Percentiles rank a stretch among this genome's conserved stretches.
Conservation (phyloP, 352 stramenopile genomes). For the Phytopythium mirpurense region DNA sequence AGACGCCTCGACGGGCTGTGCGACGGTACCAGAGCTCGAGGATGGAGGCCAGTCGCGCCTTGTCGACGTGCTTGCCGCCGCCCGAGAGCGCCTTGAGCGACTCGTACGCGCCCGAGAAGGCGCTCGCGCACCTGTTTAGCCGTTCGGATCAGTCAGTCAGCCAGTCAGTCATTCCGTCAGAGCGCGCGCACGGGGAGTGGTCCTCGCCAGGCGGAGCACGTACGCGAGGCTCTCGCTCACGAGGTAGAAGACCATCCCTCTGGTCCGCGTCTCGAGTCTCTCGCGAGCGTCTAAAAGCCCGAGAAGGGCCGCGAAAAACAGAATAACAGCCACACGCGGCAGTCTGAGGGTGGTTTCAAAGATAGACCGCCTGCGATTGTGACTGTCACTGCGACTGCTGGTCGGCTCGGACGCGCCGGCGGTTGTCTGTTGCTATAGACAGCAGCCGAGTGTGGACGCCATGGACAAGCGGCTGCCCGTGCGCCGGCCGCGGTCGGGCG, state of each 20-base stretch:
- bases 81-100: constrained; percentile 66
- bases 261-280: not conserved
- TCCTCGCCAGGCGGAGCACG: too few species aligned
- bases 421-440: too few species aligned
- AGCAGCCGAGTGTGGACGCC: too few species aligned
- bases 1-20: too few species aligned
- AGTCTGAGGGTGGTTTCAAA: not conserved
- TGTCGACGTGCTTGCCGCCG: constrained; percentile 50
- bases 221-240: constrained; percentile 67
- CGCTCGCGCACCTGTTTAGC: constrained; percentile 34
- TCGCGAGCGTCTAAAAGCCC: too few species aligned
- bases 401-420: not conserved
- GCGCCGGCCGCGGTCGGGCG: not conserved
- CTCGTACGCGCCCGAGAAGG: constrained; percentile 59
- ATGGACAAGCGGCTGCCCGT: not conserved
- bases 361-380: not conserved
- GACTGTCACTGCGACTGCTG: not conserved
- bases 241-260: constrained; percentile 61
- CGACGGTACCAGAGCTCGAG: constrained; percentile 52
- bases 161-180: too few species aligned
- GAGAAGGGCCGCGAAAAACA: too few species aligned
- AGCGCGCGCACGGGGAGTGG: not conserved
- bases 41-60: constrained; percentile 33
- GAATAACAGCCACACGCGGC: too few species aligned
- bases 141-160: too few species aligned